phyloP scores from a whole-genome alignment of 2,329 filamentous ascomycete genomes.

The Esteya vermicola region DNA sequence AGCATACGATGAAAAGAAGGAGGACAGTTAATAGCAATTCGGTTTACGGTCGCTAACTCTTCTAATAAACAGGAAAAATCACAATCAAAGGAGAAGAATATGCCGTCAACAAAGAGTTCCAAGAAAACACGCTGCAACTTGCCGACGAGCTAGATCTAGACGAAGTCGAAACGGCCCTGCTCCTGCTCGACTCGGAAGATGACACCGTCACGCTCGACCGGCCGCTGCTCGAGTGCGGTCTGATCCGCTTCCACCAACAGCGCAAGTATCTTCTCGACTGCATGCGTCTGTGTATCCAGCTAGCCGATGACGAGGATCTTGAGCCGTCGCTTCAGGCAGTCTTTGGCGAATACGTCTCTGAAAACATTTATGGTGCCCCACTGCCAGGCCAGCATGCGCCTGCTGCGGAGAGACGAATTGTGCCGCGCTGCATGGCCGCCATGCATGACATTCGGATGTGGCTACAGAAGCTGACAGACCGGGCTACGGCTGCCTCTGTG shows the following conservation, averaged over 20 bases:
- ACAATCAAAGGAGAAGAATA: constrained; percentile 60
- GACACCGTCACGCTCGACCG: constrained; percentile 57
- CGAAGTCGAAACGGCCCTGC: constrained; percentile 67
- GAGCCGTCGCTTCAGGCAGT: constrained; percentile 33
- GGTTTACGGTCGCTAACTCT: neutral
- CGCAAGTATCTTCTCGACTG: constrained; percentile 73
- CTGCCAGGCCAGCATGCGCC: constrained; percentile 27
- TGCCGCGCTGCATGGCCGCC: constrained; percentile 58
- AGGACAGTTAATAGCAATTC: too few relatives aligned
- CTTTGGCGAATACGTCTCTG: constrained; percentile 39
- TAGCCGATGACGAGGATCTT: constrained; percentile 44
- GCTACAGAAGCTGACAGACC: constrained; percentile 63
- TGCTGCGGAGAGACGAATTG: constrained; percentile 42
- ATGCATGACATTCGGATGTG: constrained; percentile 67
- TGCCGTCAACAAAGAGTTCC: constrained; percentile 72
- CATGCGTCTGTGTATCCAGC: constrained; percentile 63
- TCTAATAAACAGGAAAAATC: constrained; percentile 50
- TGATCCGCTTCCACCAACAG: constrained; percentile 79
- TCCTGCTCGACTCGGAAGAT: constrained; percentile 60
- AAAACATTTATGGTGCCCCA: constrained; percentile 38
- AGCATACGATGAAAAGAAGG: too few relatives aligned
- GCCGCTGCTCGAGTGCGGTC: constrained; percentile 59
- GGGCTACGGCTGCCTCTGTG: constrained; percentile 58
- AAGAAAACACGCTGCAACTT: constrained; percentile 65
- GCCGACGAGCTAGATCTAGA: constrained; percentile 84